Conservation (phyloP, 2,329 filamentous ascomycete species). For the Bimuria novae-zelandiae region DNA sequence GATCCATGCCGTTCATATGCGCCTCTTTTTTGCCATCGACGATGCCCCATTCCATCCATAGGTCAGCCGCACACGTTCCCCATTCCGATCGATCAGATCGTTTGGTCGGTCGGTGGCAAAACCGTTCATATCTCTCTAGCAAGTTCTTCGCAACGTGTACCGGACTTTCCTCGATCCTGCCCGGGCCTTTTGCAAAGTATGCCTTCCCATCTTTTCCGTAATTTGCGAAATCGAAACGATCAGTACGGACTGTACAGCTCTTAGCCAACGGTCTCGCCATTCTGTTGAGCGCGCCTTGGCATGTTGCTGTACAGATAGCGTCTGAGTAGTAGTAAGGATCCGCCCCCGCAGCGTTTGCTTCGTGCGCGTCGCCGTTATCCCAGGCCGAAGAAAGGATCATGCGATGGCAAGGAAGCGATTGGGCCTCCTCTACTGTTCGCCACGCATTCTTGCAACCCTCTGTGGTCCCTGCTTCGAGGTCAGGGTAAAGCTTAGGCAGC, state of each 20-base stretch:
- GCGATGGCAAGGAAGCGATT: slow-evolving; percentile 10
- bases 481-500: slow-evolving; percentile 15
- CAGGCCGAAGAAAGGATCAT: slow-evolving; percentile 15
- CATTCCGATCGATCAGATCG: not conserved
- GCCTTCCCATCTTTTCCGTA: slow-evolving; percentile 14
- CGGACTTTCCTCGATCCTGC: slow-evolving; percentile 13
- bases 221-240: slow-evolving; percentile 14
- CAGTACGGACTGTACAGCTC: slow-evolving; percentile 9
- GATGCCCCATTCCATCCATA: slow-evolving; percentile 23
- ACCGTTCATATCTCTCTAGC: slow-evolving; percentile 6
- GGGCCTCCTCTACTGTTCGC: slow-evolving; percentile 4
- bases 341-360: slow-evolving; percentile 3
- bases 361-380: slow-evolving; percentile 13
- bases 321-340: slow-evolving; percentile 13
- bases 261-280: slow-evolving; percentile 2
- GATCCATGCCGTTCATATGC: slow-evolving; percentile 12
- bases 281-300: not conserved
- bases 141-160: slow-evolving; percentile 2
- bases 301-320: slow-evolving; percentile 8
- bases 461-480: slow-evolving; percentile 11
- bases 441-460: slow-evolving; percentile 10
- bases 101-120: slow-evolving; percentile 3
- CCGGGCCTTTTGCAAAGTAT: slow-evolving; percentile 11
- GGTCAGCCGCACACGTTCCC: slow-evolving; percentile 16
- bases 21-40: slow-evolving; percentile 14